Percentiles rank a stretch among this genome's conserved stretches.
Evolutionary conservation across 1,284 basidiomycete genomes (phyloP).

Genomic region (Rhodotorula sp.): DNA sequence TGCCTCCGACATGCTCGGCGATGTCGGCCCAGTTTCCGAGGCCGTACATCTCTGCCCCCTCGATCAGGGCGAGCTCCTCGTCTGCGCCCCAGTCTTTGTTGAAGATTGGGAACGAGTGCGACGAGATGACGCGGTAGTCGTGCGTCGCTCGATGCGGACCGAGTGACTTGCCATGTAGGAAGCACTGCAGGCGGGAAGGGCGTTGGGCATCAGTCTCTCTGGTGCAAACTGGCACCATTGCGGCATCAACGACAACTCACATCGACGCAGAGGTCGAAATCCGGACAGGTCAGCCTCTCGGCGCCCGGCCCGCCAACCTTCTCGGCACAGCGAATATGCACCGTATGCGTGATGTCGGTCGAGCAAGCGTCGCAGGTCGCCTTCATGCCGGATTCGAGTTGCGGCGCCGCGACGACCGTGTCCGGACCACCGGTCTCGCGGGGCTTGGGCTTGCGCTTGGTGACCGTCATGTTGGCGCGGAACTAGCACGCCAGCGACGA

Average conservation of each 20-base stretch:
- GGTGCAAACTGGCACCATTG: not conserved
- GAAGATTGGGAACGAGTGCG: conserved; percentile 95
- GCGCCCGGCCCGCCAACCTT: conserved; percentile 8
- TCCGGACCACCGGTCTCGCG: conserved; percentile 22
- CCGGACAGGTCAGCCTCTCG: conserved; percentile 33
- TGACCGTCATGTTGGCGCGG: conserved; percentile 27
- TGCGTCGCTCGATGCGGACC: conserved; percentile 82
- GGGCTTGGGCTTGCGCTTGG: conserved; percentile 37
- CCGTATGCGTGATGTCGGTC: conserved; percentile 46
- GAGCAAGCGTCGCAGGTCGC: conserved; percentile 45
- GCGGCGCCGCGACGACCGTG: conserved; percentile 13
- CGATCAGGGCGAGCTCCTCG: conserved; percentile 90
- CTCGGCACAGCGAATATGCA: conserved; percentile 47
- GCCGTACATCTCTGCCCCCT: conserved; percentile 84
- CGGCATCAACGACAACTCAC: conserved; percentile 9
- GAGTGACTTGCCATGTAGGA: conserved; percentile 87
- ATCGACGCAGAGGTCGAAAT: conserved; percentile 52
- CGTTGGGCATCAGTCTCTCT: not conserved
- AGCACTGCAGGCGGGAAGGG: conserved; percentile 58
- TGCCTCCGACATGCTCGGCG: conserved; percentile 82
- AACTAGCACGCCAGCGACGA: too few species aligned
- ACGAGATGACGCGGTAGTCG: conserved; percentile 86
- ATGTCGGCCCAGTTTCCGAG: conserved; percentile 97
- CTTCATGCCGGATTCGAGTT: conserved; percentile 35
- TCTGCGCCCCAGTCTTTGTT: conserved; percentile 96